Evolutionary conservation across 2,329 filamentous ascomycete species (phyloP).

Genomic region (Geosmithia putterillii): DNA sequence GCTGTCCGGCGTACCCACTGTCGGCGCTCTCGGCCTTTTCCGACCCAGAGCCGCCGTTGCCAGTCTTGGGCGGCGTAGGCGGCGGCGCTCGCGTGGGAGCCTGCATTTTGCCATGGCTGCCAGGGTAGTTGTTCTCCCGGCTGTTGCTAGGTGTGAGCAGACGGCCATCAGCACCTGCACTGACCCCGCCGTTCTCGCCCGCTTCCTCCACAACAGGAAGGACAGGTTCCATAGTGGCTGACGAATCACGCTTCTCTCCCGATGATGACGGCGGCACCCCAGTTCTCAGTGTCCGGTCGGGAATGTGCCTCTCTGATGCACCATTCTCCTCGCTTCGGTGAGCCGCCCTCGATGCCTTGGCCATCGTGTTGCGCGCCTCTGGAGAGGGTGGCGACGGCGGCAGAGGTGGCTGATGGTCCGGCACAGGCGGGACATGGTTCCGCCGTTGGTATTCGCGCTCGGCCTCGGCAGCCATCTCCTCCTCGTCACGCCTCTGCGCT

Average conservation of each 20-base stretch:
- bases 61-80: conserved; percentile 15
- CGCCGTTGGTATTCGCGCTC: conserved; percentile 5
- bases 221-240: conserved; percentile 38
- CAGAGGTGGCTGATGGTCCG: conserved; percentile 30
- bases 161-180: background rate
- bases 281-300: conserved; percentile 45
- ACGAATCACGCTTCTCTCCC: conserved; percentile 40
- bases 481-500: conserved; percentile 44
- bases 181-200: conserved; percentile 47
- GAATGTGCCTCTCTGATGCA: conserved; percentile 35
- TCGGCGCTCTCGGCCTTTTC: conserved; percentile 34
- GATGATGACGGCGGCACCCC: conserved; percentile 6
- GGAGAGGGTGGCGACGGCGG: conserved; percentile 23
- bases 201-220: conserved; percentile 85
- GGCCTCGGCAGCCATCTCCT: background rate
- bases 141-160: background rate
- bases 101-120: conserved; percentile 17
- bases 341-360: conserved; percentile 25
- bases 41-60: conserved; percentile 9
- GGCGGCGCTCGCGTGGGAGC: conserved; percentile 32
- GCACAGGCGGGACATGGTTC: conserved; percentile 28
- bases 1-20: conserved; percentile 28
- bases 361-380: conserved; percentile 26
- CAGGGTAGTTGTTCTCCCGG: background rate
- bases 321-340: conserved; percentile 19